Conservation (phyloP, 2,329 filamentous ascomycete species). For the Colletotrichum liaoningense region DNA sequence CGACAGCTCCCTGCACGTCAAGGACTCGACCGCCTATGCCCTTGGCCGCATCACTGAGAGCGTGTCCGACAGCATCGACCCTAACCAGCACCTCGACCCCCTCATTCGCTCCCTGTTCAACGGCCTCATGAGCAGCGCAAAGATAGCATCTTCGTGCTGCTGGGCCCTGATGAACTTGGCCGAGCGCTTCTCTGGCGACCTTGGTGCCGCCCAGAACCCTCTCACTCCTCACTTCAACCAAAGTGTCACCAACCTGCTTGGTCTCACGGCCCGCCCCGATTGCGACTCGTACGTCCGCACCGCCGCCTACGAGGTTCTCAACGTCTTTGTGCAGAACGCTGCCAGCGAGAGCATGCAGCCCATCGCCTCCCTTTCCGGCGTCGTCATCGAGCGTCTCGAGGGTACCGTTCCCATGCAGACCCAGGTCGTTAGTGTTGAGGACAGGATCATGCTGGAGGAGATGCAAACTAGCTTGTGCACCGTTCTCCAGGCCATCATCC, state of each 20-base stretch:
- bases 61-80: constrained; percentile 92
- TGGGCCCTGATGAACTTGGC: constrained; percentile 99
- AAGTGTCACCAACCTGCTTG: constrained; percentile 86
- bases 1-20: constrained; percentile 88
- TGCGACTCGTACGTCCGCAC: constrained; percentile 91
- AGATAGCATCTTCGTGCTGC: constrained; percentile 98
- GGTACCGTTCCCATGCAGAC: constrained; percentile 89
- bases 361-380: constrained; percentile 84
- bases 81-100: constrained; percentile 81
- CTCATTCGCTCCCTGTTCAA: constrained; percentile 91
- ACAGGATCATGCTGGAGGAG: constrained; percentile 94
- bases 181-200: constrained; percentile 91
- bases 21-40: constrained; percentile 95
- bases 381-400: constrained; percentile 91
- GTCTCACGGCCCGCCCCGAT: constrained; percentile 85
- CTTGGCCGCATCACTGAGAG: constrained; percentile 96
- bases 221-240: constrained; percentile 93
- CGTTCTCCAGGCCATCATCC: constrained; percentile 90
- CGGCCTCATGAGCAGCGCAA: constrained; percentile 88
- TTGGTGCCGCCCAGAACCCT: constrained; percentile 80
- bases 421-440: constrained; percentile 96
- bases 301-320: constrained; percentile 96
- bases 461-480: constrained; percentile 97
- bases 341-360: constrained; percentile 86
- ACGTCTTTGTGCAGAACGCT: constrained; percentile 91